Conservation (phyloP, 495 filamentous ascomycete genomes). For the Extremus antarcticus region DNA sequence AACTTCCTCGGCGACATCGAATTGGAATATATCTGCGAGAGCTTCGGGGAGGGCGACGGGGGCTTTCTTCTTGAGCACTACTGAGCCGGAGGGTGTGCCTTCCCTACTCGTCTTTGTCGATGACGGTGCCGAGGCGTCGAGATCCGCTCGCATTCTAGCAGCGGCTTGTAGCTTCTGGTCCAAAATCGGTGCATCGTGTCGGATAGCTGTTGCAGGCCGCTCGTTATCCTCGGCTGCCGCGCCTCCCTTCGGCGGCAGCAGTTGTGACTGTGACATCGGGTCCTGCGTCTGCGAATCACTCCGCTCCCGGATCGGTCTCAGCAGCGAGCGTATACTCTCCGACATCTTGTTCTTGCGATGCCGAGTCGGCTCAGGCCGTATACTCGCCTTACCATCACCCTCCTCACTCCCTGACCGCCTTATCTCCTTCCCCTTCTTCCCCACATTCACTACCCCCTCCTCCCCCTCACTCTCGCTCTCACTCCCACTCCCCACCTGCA, state of each 20-base stretch:
- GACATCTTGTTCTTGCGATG: conserved; percentile 41
- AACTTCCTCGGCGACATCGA: conserved; percentile 72
- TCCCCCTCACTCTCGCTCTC: conserved; percentile 40
- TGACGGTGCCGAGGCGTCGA: conserved; percentile 33
- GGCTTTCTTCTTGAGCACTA: conserved; percentile 32
- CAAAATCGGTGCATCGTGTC: conserved; percentile 54
- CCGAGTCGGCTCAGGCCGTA: conserved; percentile 21
- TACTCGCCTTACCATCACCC: conserved; percentile 18
- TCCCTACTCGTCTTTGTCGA: conserved; percentile 19
- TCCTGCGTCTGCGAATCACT: conserved; percentile 15
- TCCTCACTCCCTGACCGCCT: conserved; percentile 9
- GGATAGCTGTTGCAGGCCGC: conserved; percentile 20
- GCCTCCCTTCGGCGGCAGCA: conserved; percentile 25
- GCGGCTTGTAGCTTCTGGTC: conserved; percentile 77
- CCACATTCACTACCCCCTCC: conserved; percentile 40
- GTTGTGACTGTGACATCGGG: conserved; percentile 29
- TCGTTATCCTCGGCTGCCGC: conserved; percentile 7
- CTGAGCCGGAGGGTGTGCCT: conserved; percentile 27
- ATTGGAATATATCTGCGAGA: conserved; percentile 81
- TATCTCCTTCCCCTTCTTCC: conserved; percentile 6
- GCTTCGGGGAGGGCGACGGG: conserved; percentile 47
- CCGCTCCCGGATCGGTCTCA: conserved; percentile 39
- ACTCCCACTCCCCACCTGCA: conserved; percentile 76
- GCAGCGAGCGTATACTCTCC: conserved; percentile 51
- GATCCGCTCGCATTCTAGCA: conserved; percentile 35